A percentile compares a stretch with the other conserved stretches of the same genome.
phyloP scores from a whole-genome alignment of 2,329 filamentous ascomycete genomes.

The Calonectria leucothoes region DNA sequence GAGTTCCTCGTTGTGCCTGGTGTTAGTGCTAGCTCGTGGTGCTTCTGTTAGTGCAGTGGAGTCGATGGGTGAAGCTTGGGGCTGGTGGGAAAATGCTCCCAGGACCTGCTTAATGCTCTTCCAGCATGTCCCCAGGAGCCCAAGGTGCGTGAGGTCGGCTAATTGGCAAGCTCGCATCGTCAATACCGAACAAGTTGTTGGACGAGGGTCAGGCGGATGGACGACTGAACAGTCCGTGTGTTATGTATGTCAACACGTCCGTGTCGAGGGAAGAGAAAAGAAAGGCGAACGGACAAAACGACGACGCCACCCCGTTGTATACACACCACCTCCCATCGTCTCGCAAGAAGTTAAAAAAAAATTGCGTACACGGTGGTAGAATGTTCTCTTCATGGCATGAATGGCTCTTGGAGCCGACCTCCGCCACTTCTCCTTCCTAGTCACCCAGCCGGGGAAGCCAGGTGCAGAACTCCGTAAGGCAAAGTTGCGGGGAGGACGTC shows the following conservation, averaged over 20 bases:
- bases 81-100: background rate
- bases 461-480: background rate
- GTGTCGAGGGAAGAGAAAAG: background rate
- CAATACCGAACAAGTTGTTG: background rate
- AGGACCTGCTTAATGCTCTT: background rate
- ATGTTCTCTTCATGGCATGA: background rate
- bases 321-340: background rate
- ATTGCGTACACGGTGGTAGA: too few species aligned
- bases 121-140: constrained; percentile 11
- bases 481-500: background rate
- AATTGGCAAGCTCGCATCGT: background rate
- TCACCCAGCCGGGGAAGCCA: constrained; percentile 2
- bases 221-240: background rate
- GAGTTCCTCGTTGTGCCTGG: background rate
- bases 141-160: background rate
- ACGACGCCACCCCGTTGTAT: background rate
- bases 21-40: constrained; percentile 6
- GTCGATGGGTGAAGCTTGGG: background rate
- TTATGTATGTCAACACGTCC: background rate
- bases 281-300: background rate
- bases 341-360: background rate
- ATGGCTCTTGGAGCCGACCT: background rate
- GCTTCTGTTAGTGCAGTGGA: constrained; percentile 11
- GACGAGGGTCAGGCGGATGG: background rate
- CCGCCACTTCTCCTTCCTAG: background rate